Evolutionary conservation across 768 basidiomycete genomes (phyloP).

Genomic region (Pleurotus platypus): DNA sequence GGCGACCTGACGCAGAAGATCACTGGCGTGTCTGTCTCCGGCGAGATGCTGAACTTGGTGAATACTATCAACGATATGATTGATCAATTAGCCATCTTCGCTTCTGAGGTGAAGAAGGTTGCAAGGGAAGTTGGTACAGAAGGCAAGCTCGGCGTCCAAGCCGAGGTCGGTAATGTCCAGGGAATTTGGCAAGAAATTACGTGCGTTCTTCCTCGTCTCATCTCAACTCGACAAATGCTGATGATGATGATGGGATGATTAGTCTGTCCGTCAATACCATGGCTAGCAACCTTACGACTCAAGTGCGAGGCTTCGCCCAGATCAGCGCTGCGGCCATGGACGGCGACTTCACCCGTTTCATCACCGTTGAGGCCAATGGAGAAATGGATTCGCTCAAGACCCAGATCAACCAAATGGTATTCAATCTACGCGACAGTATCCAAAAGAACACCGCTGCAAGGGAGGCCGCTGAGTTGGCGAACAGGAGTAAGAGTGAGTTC

Average conservation of each 20-base stretch:
- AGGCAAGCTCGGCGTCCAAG: constrained; percentile 97
- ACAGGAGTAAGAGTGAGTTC: constrained; percentile 95
- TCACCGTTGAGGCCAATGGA: constrained; percentile 96
- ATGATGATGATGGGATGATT: no score
- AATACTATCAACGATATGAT: constrained; percentile 94
- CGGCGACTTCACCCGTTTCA: constrained; percentile 97
- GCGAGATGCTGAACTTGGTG: constrained; percentile 94
- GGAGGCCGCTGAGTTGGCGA: constrained; percentile 97
- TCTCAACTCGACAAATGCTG: not conserved
- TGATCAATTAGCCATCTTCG: constrained; percentile 55
- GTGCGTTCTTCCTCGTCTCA: constrained; percentile 40
- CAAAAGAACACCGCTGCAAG: constrained; percentile 98
- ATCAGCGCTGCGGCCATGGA: constrained; percentile 98
- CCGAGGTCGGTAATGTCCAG: constrained; percentile 94
- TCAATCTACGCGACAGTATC: constrained; percentile 92
- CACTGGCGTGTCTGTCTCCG: constrained; percentile 85
- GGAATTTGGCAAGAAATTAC: constrained; percentile 99
- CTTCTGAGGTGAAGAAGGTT: constrained; percentile 81
- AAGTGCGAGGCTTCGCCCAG: constrained; percentile 98
- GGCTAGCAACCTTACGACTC: constrained; percentile 94
- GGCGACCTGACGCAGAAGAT: constrained; percentile 96
- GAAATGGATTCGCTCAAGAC: constrained; percentile 99
- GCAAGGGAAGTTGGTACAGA: constrained; percentile 97
- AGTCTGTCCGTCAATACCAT: constrained; percentile 97
- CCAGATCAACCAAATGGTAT: constrained; percentile 99